These are phyloP conservation scores for Aspergillus sojae DNA, from an alignment of 2,329 filamentous ascomycete species.

Conservation along the genomic window DNA sequence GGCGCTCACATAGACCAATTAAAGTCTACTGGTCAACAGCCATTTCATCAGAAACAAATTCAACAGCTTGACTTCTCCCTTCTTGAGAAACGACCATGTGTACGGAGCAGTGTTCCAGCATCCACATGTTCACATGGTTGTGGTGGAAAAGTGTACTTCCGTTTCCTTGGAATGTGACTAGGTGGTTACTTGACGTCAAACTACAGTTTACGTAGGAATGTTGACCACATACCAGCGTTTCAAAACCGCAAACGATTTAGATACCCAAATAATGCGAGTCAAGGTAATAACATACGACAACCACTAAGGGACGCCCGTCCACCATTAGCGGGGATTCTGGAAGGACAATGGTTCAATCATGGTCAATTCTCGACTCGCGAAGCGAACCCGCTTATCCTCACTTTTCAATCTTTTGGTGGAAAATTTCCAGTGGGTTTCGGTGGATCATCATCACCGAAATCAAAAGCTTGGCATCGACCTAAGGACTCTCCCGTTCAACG, in stretches of 20 bases:
- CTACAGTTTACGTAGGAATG: conserved; percentile 5
- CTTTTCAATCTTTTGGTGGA: neutral
- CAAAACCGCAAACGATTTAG: conserved; percentile 1
- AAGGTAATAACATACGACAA: neutral
- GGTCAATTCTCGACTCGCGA: neutral
- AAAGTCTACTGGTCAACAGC: neutral
- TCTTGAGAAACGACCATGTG: neutral
- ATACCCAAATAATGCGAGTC: neutral
- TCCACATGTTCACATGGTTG: neutral
- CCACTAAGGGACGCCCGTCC: neutral
- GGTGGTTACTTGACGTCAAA: conserved; percentile 4
- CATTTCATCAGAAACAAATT: neutral
- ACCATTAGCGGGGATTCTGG: conserved; percentile 5
- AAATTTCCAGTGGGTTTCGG: conserved; percentile 10
- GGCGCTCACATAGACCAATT: conserved; percentile 1
- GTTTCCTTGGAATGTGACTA: neutral
- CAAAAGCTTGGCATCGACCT: conserved; percentile 22
- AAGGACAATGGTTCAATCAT: conserved; percentile 4
- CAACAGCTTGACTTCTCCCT: neutral
- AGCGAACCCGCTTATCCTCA: neutral
- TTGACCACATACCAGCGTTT: conserved; percentile 12
- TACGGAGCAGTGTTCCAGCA: neutral
- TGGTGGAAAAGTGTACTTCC: neutral
- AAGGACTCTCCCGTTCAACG: conserved; percentile 3
- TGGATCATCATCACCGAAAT: conserved; percentile 14